Conservation (phyloP, 2,329 filamentous ascomycete species). For the Beauveria sp. region DNA sequence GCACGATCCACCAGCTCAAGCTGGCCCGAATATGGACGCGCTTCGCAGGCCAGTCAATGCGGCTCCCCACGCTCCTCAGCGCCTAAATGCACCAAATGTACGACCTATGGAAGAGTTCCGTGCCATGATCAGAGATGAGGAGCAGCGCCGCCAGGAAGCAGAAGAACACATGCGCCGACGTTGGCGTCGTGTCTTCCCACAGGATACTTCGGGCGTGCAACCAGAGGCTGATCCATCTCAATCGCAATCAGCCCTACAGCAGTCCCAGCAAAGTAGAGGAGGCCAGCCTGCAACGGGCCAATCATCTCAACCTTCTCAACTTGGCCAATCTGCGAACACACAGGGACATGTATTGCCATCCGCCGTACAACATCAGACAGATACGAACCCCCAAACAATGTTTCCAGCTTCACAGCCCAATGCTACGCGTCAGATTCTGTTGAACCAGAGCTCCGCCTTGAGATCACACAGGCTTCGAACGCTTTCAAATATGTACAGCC, state of each 20-base stretch:
- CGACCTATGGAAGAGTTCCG: slow-evolving; percentile 3
- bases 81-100: not conserved
- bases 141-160: slow-evolving; percentile 3
- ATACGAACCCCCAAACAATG: not conserved
- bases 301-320: not conserved
- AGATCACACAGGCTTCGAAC: slow-evolving; percentile 1
- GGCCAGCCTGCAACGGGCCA: not conserved
- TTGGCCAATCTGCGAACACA: not conserved
- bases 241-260: not conserved
- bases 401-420: not conserved
- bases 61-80: not conserved
- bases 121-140: slow-evolving; percentile 5
- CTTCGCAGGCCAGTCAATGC: not conserved
- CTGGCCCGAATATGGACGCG: not conserved
- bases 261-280: not conserved
- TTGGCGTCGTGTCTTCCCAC: not conserved
- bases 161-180: slow-evolving; percentile 2
- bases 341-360: not conserved
- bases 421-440: not conserved
- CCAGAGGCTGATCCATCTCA: not conserved
- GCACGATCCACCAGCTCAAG: not conserved
- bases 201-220: not conserved
- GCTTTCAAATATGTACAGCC: not conserved
- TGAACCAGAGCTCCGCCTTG: not conserved
- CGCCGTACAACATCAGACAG: not conserved